Evolutionary conservation across 139 green algal genomes (phyloP), one percentile per base, ranked within the genome.

Genomic region (Desmodesmus armatus): DNA sequence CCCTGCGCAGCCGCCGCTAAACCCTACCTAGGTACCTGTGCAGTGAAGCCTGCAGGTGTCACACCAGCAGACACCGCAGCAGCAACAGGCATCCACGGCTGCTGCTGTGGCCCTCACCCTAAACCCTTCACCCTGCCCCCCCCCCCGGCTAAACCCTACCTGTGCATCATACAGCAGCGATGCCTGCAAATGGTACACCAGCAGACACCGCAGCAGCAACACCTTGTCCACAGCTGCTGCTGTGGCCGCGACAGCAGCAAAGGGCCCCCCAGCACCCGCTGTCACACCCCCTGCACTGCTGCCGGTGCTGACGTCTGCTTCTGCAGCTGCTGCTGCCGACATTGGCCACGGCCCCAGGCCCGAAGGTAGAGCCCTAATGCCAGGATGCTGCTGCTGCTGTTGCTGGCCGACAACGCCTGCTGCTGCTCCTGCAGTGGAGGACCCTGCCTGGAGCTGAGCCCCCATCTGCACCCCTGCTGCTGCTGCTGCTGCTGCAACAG

Each of bases 121-220:
- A 7, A 21, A 7, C 13, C 47, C 13, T 55, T 55, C 13, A 7
- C 47, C 47, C 9, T 13, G 7, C 47, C 13, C 47, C 13, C 47
- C 47, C 47, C 13, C 47, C 13, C 9, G 9, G 29, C 35, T 58
- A 15, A 23, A 39, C 2, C 53, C 63, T 39, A 91, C 69, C 33
- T 35, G 29, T 0, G 69, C 58, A 40, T 96, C 91, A 66, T 93
- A 96, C 47, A 84, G 78, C 35, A 37, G 41, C 0, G 90, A 94
- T 3, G 13, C 35, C 79, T 94, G 83, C 80, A 97, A 55, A 67
- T 94, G 90, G 27, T 79, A 43, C 51, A 89, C 78, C 85, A 96
- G 87, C 58, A 87, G 80, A 67, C 84, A 84, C 7, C 91, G 87
- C 81, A 94, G 49, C 23, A 80, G 76, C 21, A 79, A n/a, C 81